A percentile compares a stretch with the other conserved stretches of the same genome.
Conservation (phyloP, 2,329 filamentous ascomycete species). For the Aureobasidium musti region DNA sequence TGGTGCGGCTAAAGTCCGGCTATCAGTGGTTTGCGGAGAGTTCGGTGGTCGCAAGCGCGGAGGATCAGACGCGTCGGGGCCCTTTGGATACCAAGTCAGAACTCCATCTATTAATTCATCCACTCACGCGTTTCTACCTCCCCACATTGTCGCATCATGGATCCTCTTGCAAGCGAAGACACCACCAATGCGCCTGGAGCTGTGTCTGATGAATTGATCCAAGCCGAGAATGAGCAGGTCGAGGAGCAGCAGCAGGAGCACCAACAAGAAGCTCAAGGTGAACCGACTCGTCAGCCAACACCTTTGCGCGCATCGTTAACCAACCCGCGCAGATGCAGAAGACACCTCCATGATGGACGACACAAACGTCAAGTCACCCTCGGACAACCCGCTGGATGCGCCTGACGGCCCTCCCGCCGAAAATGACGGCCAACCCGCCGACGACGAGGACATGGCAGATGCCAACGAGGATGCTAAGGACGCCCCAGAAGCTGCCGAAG, state of each 20-base stretch:
- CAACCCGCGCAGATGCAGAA: constrained; percentile 26
- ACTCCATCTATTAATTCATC: constrained; percentile 12
- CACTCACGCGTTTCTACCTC: constrained; percentile 5
- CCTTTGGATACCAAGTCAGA: constrained; percentile 1
- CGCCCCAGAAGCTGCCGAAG: constrained; percentile 48
- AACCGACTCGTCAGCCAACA: not conserved
- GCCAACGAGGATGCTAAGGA: constrained; percentile 52
- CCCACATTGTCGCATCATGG: constrained; percentile 29
- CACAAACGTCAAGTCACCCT: constrained; percentile 34
- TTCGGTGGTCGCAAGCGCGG: constrained; percentile 5
- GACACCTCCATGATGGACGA: constrained; percentile 43
- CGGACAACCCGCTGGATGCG: constrained; percentile 45
- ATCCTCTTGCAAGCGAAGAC: constrained; percentile 32
- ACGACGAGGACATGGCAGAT: constrained; percentile 61
- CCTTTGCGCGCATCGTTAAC: not conserved
- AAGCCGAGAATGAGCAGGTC: constrained; percentile 40
- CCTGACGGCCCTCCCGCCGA: constrained; percentile 42
- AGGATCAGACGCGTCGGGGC: constrained; percentile 15
- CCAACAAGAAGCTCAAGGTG: constrained; percentile 32
- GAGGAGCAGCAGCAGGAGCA: constrained; percentile 33
- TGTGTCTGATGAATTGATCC: constrained; percentile 42
- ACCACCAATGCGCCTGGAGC: constrained; percentile 37
- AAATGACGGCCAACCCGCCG: constrained; percentile 36
- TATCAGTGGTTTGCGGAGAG: constrained; percentile 6
- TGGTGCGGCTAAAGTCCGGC: constrained; percentile 4